Base-by-base conservation (phyloP, 225 moss, liverwort and hornwort species). In the Pseudoscleropodium purum region DNA sequence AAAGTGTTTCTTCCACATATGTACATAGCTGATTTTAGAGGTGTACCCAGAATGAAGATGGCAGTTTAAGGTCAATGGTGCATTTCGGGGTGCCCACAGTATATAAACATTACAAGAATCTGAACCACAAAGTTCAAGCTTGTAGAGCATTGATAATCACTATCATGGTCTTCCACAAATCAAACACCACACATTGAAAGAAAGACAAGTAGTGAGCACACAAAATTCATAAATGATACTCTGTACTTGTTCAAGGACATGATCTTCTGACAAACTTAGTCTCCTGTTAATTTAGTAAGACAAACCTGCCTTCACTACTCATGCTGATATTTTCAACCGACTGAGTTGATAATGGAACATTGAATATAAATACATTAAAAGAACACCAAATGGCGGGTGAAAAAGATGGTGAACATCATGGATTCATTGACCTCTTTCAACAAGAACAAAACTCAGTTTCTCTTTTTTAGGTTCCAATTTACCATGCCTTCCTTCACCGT, bases 231-330 rank as follows among this genome's bases (percentile, higher is more conserved):
- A 27, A 45, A 17, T 9, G 17, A 43, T 57, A 57, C 20, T 21
- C 57, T 1, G 9, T 6, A 6, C 6, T 0, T 45, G 3, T 17
- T 29, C 3, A 16, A n/a, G 9, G 16, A 73, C 27, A 43, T n/a
- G n/a, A n/a, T 45, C 73, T 73, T 43, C 73, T 6, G 15, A 27
- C 27, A 72, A 72, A 43, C 43, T 72, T 41, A 5, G 7, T 69
- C 15, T 73, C 29, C 16, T 73, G 10, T 29, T 5, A 0, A 43
- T 17, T 73, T 43, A 5, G 16, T 29, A 73, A 24, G 16, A 54
- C 17, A 54, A 57, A 43, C 27, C 41, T 70, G 25, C 70, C 4
- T 24, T 39, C 25, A 70, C 39, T 25, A 14, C 25, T 24, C 70
- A 39, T 70, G 8, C 39, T 70, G 39, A 70, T 25, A 14, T 25